Conservation (phyloP, 495 filamentous ascomycete genomes). For the Talaromyces thailandensis region DNA sequence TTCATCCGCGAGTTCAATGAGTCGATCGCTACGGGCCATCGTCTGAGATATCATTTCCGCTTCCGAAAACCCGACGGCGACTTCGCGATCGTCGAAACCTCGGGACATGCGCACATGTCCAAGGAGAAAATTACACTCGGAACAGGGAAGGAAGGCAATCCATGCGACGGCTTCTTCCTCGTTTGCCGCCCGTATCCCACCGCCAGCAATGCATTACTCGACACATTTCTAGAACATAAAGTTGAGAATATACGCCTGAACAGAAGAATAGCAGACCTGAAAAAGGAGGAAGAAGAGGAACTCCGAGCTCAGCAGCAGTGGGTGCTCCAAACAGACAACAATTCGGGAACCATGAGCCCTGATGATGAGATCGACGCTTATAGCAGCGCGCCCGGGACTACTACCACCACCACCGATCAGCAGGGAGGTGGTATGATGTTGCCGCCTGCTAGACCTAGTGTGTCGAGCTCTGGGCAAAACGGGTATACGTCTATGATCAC, state of each 20-base stretch:
- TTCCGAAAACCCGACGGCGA: slow-evolving; percentile 66
- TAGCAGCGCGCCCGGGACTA: slow-evolving; percentile 6
- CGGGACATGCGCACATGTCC: slow-evolving; percentile 85
- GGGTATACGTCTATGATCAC: neutral
- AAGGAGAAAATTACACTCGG: slow-evolving; percentile 52
- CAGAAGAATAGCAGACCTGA: slow-evolving; percentile 76
- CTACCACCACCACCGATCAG: slow-evolving; percentile 31
- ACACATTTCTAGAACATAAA: slow-evolving; percentile 95
- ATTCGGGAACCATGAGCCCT: slow-evolving; percentile 36
- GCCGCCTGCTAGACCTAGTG: slow-evolving; percentile 54
- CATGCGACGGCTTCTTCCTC: slow-evolving; percentile 73
- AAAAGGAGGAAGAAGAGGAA: slow-evolving; percentile 79
- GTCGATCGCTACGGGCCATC: slow-evolving; percentile 71
- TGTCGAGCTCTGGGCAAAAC: slow-evolving; percentile 57
- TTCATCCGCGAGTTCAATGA: slow-evolving; percentile 89
- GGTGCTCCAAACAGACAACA: slow-evolving; percentile 14
- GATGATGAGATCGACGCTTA: slow-evolving; percentile 29
- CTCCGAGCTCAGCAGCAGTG: slow-evolving; percentile 42
- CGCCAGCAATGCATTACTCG: slow-evolving; percentile 71
- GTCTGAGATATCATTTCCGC: slow-evolving; percentile 82
- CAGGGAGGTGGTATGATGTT: slow-evolving; percentile 48
- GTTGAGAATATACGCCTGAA: slow-evolving; percentile 89
- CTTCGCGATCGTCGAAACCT: slow-evolving; percentile 76
- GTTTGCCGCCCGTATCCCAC: slow-evolving; percentile 89
- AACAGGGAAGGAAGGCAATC: slow-evolving; percentile 17